Evolutionary conservation across 768 basidiomycete species (phyloP).

Genomic region (Tylopilus felleus): DNA sequence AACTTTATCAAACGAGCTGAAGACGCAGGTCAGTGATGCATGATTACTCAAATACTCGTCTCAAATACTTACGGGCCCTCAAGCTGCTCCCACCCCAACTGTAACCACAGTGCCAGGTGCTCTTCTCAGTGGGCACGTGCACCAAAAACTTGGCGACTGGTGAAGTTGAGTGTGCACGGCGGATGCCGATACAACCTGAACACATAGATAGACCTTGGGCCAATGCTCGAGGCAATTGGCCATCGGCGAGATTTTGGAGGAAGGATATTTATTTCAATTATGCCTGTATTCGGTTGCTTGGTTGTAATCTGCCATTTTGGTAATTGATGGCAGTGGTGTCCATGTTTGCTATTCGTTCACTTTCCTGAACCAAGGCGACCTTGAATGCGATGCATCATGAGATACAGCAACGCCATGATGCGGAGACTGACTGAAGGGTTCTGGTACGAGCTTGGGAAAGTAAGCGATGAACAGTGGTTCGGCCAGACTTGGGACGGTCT

Average conservation of each 20-base stretch:
- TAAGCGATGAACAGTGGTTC: background rate
- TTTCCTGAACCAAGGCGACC: background rate
- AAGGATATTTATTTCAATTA: background rate
- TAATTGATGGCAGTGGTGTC: background rate
- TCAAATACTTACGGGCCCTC: background rate
- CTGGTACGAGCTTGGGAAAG: background rate
- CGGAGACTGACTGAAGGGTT: too few relatives aligned
- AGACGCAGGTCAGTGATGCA: conserved; percentile 8
- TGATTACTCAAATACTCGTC: background rate
- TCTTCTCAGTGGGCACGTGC: conserved; percentile 5
- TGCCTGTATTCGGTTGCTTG: background rate
- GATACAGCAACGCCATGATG: background rate
- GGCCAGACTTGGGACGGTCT: background rate
- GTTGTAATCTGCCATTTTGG: background rate
- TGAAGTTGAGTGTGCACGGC: background rate
- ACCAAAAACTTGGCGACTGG: conserved; percentile 8
- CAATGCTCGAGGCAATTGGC: background rate
- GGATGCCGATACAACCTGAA: background rate
- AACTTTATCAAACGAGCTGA: background rate
- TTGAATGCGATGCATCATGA: background rate
- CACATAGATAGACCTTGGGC: background rate
- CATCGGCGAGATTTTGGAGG: background rate
- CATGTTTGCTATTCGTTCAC: background rate
- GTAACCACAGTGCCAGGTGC: conserved; percentile 1
- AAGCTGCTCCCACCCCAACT: background rate